Evolutionary conservation across 1,139 yeast species (phyloP).

Genomic region (Taiozyma onychis): DNA sequence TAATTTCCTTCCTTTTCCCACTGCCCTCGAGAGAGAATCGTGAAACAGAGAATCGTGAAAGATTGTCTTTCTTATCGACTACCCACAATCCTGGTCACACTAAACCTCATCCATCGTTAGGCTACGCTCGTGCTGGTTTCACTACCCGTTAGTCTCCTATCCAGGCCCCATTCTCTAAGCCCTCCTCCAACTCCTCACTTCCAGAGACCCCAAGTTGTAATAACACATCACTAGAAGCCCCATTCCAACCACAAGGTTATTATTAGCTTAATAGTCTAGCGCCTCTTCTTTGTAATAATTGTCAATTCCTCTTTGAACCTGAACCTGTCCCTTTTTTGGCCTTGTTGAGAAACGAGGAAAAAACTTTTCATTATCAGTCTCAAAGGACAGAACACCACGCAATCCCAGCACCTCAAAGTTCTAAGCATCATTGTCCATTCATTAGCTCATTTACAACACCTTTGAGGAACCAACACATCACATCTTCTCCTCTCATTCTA

Average conservation of each 20-base stretch:
- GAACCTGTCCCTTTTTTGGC: background rate
- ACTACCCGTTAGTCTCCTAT: background rate
- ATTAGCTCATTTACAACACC: background rate
- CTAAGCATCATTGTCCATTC: background rate
- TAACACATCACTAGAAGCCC: background rate
- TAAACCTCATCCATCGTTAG: background rate
- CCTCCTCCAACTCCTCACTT: background rate
- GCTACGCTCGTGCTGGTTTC: background rate
- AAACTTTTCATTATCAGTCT: background rate
- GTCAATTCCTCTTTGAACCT: background rate
- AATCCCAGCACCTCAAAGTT: background rate
- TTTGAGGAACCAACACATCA: background rate
- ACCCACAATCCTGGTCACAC: background rate
- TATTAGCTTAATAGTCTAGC: conserved; percentile 2
- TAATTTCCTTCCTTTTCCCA: background rate
- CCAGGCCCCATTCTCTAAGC: background rate
- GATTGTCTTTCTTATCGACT: background rate
- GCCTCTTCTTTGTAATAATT: background rate
- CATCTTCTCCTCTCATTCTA: background rate
- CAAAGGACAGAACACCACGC: background rate
- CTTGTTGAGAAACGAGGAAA: background rate
- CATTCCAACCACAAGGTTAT: conserved; percentile 1
- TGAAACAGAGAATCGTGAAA: background rate
- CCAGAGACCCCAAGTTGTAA: background rate
- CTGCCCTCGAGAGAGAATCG: background rate